Conservation (phyloP, 106 monocot genomes). For the Vanilla planifolia region DNA sequence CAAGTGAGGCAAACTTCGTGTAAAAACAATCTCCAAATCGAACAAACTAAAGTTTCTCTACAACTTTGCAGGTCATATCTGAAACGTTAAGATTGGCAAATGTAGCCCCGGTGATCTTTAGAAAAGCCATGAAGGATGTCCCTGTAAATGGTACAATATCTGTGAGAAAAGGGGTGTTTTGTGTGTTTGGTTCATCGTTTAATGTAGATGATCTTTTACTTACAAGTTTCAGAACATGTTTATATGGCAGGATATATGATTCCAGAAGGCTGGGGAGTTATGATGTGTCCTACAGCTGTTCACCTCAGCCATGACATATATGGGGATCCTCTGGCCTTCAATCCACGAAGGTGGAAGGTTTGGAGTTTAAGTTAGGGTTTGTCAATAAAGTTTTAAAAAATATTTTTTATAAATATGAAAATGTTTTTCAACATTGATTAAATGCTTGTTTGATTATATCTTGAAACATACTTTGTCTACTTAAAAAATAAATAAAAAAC, state of each 20-base stretch:
- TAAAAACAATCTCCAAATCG: not conserved
- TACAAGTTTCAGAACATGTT: not conserved
- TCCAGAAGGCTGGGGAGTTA: slow-evolving; percentile 40
- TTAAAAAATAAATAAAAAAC: no score
- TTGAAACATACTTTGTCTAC: no score
- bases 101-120: slow-evolving; percentile 44
- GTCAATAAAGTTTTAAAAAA: no score
- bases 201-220: not conserved
- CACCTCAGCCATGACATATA: slow-evolving; percentile 50
- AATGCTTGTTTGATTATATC: no score
- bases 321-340: slow-evolving; percentile 42
- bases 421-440: no score
- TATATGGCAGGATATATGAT: slow-evolving; percentile 31
- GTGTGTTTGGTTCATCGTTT: not conserved
- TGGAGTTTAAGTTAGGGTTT: not conserved
- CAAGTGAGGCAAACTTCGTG: slow-evolving; percentile 21
- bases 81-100: slow-evolving; percentile 42
- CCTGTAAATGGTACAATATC: slow-evolving; percentile 41
- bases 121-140: slow-evolving; percentile 40
- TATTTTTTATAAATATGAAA: no score
- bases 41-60: not conserved
- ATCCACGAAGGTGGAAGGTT: slow-evolving; percentile 53
- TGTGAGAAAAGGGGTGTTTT: no score
- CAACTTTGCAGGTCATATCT: slow-evolving; percentile 29
- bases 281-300: slow-evolving; percentile 43